These are phyloP conservation scores for Hypoxylon sp. DNA, from an alignment of 2,329 filamentous ascomycete genomes.

Conservation along the genomic window DNA sequence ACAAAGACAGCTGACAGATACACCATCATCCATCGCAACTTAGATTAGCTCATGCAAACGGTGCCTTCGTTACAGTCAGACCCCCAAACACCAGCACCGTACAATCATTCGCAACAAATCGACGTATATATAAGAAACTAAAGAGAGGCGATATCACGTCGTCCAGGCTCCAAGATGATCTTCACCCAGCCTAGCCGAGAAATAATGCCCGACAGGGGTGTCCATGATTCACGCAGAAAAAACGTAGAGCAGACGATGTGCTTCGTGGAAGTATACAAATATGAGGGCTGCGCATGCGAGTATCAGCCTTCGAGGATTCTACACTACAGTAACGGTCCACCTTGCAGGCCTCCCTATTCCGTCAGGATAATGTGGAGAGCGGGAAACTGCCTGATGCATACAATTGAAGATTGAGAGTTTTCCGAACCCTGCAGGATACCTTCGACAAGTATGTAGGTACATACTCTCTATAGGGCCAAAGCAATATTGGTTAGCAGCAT, in stretches of 20 bases:
- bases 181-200: background rate
- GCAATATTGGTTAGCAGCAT: too few species aligned
- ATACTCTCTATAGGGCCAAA: too few species aligned
- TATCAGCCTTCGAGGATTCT: constrained; percentile 3
- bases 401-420: constrained; percentile 2
- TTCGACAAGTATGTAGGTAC: too few species aligned
- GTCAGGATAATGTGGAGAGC: background rate
- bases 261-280: constrained; percentile 9
- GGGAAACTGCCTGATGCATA: constrained; percentile 19
- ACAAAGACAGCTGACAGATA: constrained; percentile 8
- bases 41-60: background rate
- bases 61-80: background rate
- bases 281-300: constrained; percentile 17
- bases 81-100: background rate
- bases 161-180: background rate
- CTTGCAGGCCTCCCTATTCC: constrained; percentile 17
- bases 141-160: too few species aligned
- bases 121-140: too few species aligned
- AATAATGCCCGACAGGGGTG: background rate
- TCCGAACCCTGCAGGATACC: too few species aligned
- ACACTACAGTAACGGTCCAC: constrained; percentile 4
- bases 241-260: constrained; percentile 22
- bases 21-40: background rate
- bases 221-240: background rate
- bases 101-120: background rate